Evolutionary conservation across 305 asterid genomes (phyloP).

Genomic region (Fraxinus albicans): DNA sequence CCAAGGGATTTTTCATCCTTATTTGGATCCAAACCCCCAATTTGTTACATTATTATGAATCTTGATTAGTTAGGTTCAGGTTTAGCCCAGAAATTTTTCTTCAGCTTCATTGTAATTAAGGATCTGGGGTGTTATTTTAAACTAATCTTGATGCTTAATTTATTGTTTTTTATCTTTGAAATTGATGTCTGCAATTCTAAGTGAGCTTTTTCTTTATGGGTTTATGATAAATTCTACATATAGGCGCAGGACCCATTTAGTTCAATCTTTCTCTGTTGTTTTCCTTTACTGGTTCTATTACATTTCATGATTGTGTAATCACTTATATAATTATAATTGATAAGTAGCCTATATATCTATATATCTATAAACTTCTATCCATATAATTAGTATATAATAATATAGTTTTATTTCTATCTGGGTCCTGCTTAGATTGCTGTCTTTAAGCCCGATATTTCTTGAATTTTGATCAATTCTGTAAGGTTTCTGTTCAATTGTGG

Average conservation of each 20-base stretch:
- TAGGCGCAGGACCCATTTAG: conserved; percentile 25
- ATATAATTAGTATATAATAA: too few species aligned
- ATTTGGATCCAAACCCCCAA: neutral
- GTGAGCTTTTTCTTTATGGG: conserved; percentile 11
- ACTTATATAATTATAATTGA: neutral
- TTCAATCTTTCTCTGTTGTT: conserved; percentile 29
- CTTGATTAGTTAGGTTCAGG: neutral
- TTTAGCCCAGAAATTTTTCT: neutral
- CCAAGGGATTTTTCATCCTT: neutral
- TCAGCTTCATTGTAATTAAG: neutral
- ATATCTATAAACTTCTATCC: neutral
- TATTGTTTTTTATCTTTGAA: conserved; percentile 10
- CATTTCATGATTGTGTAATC: neutral
- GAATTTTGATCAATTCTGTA: neutral
- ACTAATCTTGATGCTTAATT: neutral
- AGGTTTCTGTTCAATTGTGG: neutral
- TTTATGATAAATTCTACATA: conserved; percentile 16
- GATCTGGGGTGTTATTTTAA: conserved; percentile 24
- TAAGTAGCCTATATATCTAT: neutral
- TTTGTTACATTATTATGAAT: neutral
- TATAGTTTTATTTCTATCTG: neutral
- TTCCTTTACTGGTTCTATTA: conserved; percentile 27
- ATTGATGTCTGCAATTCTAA: conserved; percentile 22
- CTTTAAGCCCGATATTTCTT: neutral
- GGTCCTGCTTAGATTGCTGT: conserved; percentile 21